Conservation (phyloP, 2,329 filamentous ascomycete genomes). For the Xylogone sp. region DNA sequence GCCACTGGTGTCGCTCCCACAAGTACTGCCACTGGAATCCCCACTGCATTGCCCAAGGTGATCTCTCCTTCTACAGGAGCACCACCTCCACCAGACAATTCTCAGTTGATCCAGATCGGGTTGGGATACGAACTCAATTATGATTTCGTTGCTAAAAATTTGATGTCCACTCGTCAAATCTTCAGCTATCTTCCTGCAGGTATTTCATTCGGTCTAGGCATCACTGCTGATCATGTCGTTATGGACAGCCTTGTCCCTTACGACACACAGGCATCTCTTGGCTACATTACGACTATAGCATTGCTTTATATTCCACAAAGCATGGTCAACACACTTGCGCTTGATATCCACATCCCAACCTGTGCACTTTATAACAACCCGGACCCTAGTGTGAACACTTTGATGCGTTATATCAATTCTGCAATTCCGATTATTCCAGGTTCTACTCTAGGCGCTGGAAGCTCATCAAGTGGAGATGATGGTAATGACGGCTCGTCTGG, state of each 20-base stretch:
- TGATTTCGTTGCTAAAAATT: slow-evolving; percentile 69
- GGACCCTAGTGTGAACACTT: slow-evolving; percentile 59
- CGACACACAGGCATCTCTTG: slow-evolving; percentile 64
- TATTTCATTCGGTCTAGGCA: slow-evolving; percentile 46
- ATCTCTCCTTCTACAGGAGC: slow-evolving; percentile 21
- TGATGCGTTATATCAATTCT: slow-evolving; percentile 81
- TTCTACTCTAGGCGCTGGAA: slow-evolving; percentile 28
- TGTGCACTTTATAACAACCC: slow-evolving; percentile 73
- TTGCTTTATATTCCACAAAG: slow-evolving; percentile 71
- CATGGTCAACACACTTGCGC: slow-evolving; percentile 62
- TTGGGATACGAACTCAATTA: slow-evolving; percentile 83
- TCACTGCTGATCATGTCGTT: slow-evolving; percentile 45
- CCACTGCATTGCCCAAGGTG: slow-evolving; percentile 20
- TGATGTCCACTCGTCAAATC: slow-evolving; percentile 76
- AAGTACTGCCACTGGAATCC: slow-evolving; percentile 20
- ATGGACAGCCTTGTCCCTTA: slow-evolving; percentile 73
- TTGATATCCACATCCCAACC: slow-evolving; percentile 67
- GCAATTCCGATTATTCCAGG: slow-evolving; percentile 54
- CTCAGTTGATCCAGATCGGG: slow-evolving; percentile 75
- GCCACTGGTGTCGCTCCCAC: slow-evolving; percentile 10
- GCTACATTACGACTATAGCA: slow-evolving; percentile 79
- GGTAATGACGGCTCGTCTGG: slow-evolving; percentile 27
- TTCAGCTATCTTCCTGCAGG: slow-evolving; percentile 74
- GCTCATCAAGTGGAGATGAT: slow-evolving; percentile 33
- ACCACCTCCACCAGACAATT: slow-evolving; percentile 43